phyloP scores from a whole-genome alignment of 208 protist species.

The Leishmania gerbilli region DNA sequence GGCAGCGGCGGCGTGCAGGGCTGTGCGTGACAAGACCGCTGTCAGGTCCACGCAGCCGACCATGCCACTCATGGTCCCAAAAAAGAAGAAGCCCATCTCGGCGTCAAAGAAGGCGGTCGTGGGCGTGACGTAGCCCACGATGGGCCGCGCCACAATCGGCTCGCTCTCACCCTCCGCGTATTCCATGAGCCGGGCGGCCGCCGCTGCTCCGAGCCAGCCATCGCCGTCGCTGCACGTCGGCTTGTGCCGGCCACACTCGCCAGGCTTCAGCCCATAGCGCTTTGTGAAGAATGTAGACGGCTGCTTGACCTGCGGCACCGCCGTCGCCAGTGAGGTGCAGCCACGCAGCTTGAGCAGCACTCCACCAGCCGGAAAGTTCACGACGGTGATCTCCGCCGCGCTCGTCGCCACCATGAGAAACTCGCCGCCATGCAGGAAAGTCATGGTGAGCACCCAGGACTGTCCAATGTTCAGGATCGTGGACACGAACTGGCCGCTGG shows the following conservation, averaged over 20 bases:
- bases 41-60: constrained; percentile 76
- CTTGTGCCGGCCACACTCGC: constrained; percentile 70
- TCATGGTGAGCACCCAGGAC: constrained; percentile 78
- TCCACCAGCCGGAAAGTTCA: constrained; percentile 63
- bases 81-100: constrained; percentile 52
- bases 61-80: constrained; percentile 70
- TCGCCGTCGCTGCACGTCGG: constrained; percentile 36
- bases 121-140: constrained; percentile 77
- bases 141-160: constrained; percentile 50
- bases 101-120: constrained; percentile 62
- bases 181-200: constrained; percentile 45
- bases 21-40: constrained; percentile 45
- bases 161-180: constrained; percentile 34
- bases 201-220: constrained; percentile 42
- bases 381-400: constrained; percentile 81
- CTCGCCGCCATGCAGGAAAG: constrained; percentile 67
- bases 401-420: constrained; percentile 80
- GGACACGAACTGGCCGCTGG: constrained; percentile 51
- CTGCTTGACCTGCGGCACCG: constrained; percentile 57
- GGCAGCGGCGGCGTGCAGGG: constrained; percentile 46
- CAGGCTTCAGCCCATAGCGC: constrained; percentile 74
- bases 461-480: constrained; percentile 75
- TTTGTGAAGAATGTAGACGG: constrained; percentile 51
- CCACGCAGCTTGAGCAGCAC: constrained; percentile 81
- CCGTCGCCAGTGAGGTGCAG: constrained; percentile 62